Evolutionary conservation across 2,329 filamentous ascomycete species (phyloP).

Genomic region (Xylariaceae sp.): DNA sequence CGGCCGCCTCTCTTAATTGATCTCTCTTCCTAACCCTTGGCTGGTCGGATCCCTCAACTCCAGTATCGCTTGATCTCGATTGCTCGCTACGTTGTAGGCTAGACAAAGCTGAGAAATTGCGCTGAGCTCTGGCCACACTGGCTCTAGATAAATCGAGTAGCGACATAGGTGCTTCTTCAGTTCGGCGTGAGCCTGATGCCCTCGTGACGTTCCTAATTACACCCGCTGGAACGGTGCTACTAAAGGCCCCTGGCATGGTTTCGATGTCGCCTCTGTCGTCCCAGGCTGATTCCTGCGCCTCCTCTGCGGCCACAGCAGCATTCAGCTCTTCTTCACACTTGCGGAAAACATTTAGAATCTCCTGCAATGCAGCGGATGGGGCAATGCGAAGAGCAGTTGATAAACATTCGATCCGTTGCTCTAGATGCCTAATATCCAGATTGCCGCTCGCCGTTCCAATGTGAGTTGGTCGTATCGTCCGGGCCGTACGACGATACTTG

Average conservation of each 20-base stretch:
- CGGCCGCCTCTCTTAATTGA: conserved; percentile 62
- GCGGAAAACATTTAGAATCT: conserved; percentile 71
- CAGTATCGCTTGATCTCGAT: conserved; percentile 32
- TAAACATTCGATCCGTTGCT: conserved; percentile 78
- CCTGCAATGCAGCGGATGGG: conserved; percentile 64
- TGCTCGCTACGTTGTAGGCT: conserved; percentile 44
- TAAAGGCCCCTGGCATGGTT: conserved; percentile 54
- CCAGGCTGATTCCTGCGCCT: conserved; percentile 65
- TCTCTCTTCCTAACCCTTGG: conserved; percentile 63
- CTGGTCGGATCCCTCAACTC: conserved; percentile 25
- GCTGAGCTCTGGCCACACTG: conserved; percentile 55
- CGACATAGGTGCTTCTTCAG: conserved; percentile 57
- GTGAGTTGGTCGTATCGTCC: conserved; percentile 54
- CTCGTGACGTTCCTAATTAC: conserved; percentile 28
- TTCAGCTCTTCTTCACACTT: conserved; percentile 76
- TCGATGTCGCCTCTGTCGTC: conserved; percentile 60
- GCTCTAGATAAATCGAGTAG: conserved; percentile 62
- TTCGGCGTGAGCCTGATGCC: conserved; percentile 30
- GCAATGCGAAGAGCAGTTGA: conserved; percentile 72
- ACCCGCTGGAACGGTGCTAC: conserved; percentile 30
- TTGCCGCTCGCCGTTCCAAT: conserved; percentile 57
- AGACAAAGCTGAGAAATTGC: conserved; percentile 54
- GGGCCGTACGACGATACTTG: conserved; percentile 59
- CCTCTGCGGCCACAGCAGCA: conserved; percentile 61
- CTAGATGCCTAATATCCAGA: conserved; percentile 64